Evolutionary conservation across 176 grass and related monocot genomes (phyloP), one percentile per base, ranked within the genome.

Genomic region (Oryza nivara): DNA sequence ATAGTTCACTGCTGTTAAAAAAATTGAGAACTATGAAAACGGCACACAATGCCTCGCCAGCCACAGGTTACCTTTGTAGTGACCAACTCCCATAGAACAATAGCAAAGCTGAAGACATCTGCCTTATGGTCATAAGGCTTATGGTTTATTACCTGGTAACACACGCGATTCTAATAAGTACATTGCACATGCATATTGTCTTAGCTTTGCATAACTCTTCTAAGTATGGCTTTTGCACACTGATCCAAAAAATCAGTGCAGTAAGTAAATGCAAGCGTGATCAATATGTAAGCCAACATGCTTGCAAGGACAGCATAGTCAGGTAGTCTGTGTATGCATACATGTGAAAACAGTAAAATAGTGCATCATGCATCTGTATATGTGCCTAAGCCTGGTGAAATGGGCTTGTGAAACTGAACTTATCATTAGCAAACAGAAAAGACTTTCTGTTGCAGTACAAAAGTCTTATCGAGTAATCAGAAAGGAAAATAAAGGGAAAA

Each of bases 31-130:
- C 11, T 75, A 17, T 14, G 28, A 44, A 83, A 79, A 3, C 3
- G 32, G 9, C 7, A 19, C 17, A 16, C 9, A 20, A 20, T 14
- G 67, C 35, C 1, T 19, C 20, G 52, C 48, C 48, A 51, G 48
- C 48, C 43, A 78, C 73, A 49, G 4, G 80, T 88, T 90, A 99
- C 96, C 93, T 92, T 99, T 71, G 91, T 91, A 79, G 93, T 99
- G 63, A 72, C 75, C 74, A 99, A 69, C 78, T 99, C 96, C 96
- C 93, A 99, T 70, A 96, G 77, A 70, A 99, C 93, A 63, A 99
- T 79, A 82, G 91, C 93, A 86, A 96, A 99, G 85, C 96, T 99
- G 78, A 99, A 99, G 58, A 99, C 82, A 79, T 99, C 96, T 74
- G 93, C 93, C 78, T 89, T 99, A 9, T 94, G 74, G 86, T 96